These are phyloP conservation scores for Saccharomyces hybrid DNA, from an alignment of 1,139 yeast genomes.

Conservation along the genomic window DNA sequence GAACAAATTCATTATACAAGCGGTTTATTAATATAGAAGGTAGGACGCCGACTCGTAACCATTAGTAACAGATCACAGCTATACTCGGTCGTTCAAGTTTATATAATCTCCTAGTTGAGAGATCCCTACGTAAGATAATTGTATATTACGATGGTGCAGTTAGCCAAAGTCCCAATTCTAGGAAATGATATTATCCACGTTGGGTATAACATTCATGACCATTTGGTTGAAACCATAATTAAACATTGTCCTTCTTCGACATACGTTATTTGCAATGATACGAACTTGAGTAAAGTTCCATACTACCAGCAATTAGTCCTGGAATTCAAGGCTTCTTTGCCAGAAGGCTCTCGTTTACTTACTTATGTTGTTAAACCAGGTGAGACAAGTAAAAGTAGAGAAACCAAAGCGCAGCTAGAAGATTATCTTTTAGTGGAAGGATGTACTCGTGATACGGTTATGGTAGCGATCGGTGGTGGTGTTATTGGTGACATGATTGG, in stretches of 20 bases:
- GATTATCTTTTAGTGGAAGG: conserved; percentile 80
- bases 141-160: conserved; percentile 13
- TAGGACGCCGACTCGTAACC: background rate
- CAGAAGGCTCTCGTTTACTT: conserved; percentile 53
- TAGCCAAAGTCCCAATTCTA: conserved; percentile 56
- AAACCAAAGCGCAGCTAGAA: conserved; percentile 88
- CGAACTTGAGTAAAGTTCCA: conserved; percentile 64
- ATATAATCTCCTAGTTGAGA: background rate
- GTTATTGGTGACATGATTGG: conserved; percentile 99
- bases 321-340: conserved; percentile 36
- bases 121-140: background rate
- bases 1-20: background rate
- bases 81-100: background rate
- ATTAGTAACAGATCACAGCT: background rate
- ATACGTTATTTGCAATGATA: conserved; percentile 83
- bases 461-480: conserved; percentile 96
- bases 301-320: conserved; percentile 42
- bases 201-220: conserved; percentile 75
- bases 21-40: background rate
- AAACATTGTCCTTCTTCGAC: conserved; percentile 70
- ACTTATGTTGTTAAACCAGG: conserved; percentile 84
- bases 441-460: conserved; percentile 93
- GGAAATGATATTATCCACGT: conserved; percentile 84
- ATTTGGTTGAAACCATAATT: conserved; percentile 66
- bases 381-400: conserved; percentile 81